Evolutionary conservation across 176 grass and related monocot genomes (phyloP).

Genomic region (Coix lacrymajobi): DNA sequence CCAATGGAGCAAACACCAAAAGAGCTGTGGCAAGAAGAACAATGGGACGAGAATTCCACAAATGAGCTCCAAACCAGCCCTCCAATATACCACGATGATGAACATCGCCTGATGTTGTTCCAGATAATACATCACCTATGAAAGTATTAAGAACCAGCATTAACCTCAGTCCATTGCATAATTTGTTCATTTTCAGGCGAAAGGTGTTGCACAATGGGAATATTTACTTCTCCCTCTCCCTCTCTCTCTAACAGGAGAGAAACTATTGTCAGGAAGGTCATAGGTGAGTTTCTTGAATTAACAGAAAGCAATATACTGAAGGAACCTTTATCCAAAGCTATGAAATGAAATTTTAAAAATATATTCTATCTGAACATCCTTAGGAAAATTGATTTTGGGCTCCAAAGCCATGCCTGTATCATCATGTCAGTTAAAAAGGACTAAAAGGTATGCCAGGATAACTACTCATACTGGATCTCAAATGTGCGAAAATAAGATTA

Average conservation of each 20-base stretch:
- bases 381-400: neutral
- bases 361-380: neutral
- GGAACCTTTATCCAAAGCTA: conserved; percentile 6
- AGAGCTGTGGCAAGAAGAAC: conserved; percentile 76
- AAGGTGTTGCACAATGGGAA: neutral
- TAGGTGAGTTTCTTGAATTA: conserved; percentile 5
- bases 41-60: conserved; percentile 74
- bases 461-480: neutral
- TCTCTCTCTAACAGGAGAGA: neutral
- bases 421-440: neutral
- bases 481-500: conserved; percentile 3
- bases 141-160: neutral
- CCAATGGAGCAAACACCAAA: conserved; percentile 77
- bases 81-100: conserved; percentile 85
- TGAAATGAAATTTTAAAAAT: neutral
- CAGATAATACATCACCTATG: conserved; percentile 85
- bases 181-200: neutral
- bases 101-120: conserved; percentile 65
- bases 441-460: neutral
- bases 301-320: neutral
- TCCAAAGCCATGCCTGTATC: neutral
- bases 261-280: neutral
- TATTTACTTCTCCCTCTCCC: neutral
- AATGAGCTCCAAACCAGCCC: conserved; percentile 87
- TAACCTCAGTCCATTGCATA: neutral